These are phyloP conservation scores for Hemileia vastatrix DNA, from an alignment of 1,284 basidiomycete species.

Conservation along the genomic window DNA sequence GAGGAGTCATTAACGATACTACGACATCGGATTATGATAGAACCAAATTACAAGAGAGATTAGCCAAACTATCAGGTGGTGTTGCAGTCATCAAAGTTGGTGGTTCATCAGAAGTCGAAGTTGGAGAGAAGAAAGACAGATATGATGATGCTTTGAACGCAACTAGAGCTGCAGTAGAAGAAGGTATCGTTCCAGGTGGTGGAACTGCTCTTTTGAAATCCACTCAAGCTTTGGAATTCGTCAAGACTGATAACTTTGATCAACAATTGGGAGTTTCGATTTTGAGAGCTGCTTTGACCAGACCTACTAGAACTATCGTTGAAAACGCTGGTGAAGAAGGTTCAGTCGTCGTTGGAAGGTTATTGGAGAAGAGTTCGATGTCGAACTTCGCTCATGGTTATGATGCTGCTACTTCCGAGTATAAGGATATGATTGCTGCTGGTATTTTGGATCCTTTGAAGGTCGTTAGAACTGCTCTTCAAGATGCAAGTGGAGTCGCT, in stretches of 20 bases:
- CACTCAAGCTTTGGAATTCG: conserved; percentile 66
- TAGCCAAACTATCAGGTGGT: conserved; percentile 89
- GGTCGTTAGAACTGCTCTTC: conserved; percentile 73
- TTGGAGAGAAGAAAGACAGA: conserved; percentile 99
- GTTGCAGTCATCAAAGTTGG: conserved; percentile 98
- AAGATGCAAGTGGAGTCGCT: conserved; percentile 81
- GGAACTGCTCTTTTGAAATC: conserved; percentile 76
- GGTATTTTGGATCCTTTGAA: conserved; percentile 71
- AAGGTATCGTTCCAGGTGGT: conserved; percentile 93
- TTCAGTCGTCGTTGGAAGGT: conserved; percentile 78
- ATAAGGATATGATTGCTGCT: conserved; percentile 82
- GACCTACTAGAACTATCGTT: conserved; percentile 71
- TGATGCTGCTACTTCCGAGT: conserved; percentile 81
- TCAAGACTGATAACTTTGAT: conserved; percentile 87
- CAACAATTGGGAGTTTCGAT: conserved; percentile 92
- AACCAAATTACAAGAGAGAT: conserved; percentile 88
- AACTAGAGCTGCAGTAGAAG: conserved; percentile 92
- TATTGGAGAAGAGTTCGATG: conserved; percentile 60
- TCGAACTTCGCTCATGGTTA: conserved; percentile 60
- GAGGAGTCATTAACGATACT: conserved; percentile 67
- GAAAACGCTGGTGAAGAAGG: conserved; percentile 92
- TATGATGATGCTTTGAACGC: conserved; percentile 97
- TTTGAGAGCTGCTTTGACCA: conserved; percentile 73
- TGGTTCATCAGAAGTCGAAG: conserved; percentile 86
- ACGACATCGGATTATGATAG: conserved; percentile 88